Base-by-base conservation (phyloP, 2,329 filamentous ascomycete species). In the Diaporthe nobilis region DNA sequence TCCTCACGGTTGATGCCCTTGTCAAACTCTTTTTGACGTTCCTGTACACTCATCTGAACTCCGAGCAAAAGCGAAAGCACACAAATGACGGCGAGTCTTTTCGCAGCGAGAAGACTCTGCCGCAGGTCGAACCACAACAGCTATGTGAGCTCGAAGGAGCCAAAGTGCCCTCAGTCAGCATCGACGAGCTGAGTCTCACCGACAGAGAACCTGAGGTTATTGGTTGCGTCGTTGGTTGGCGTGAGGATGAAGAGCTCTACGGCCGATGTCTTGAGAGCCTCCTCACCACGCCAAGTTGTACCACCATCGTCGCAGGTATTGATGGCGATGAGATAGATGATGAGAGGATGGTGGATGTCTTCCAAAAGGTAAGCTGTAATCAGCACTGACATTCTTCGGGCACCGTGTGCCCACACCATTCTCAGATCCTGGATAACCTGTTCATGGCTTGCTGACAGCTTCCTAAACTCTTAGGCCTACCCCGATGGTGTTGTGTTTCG, bases 161-260 rank as follows among this genome's bases (percentile, higher is more conserved):
- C 15, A n/a, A 70, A 1, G 65, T 2, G 15, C 20, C 34, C 20
- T 20, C 17, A 25, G n/a, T 55, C 34, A 42, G 34, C n/a, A 3
- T 39, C 34, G 2, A 28, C 2, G 34, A 20, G 9, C 22, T 39
- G 4, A 5, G 12, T 25, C 4, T 17, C 2, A 4, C 2, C 5
- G 28, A 51, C 1, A 22, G 17, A 7, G 44, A 20, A 17, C 42
- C 39, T 15, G 22, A 34, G 9, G 39, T 65, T 22, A 37, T 73
- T 31, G 72, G 49, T 7, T 60, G 58, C 28, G 51, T 44, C 7
- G 60, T 73, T 28, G 72, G 72, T 1, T 68, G 72, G 72, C 72
- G 72, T 22, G 72, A 73, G 49, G 72, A 73, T 47, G 60, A 63
- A 25, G 28, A 57, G 7, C 63, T 63, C 20, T 73, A 68, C 31